A percentile compares a stretch with the other conserved stretches of the same genome.
Evolutionary conservation across 1,284 basidiomycete species (phyloP).

Genomic region (Lentinula novae-zelandiae): DNA sequence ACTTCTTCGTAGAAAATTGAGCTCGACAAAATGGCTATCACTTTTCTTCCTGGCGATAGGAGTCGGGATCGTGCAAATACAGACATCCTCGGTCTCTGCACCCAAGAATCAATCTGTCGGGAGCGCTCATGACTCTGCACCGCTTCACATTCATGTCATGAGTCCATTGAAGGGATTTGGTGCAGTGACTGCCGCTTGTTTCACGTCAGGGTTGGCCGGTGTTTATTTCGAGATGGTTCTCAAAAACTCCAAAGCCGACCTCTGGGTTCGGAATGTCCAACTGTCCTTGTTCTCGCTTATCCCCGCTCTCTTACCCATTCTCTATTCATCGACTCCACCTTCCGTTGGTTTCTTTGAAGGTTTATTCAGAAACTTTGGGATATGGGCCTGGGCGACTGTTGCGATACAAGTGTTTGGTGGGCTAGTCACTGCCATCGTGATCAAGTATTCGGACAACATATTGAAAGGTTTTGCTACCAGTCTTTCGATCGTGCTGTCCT

Average conservation of each 20-base stretch:
- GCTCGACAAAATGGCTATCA: constrained; percentile 77
- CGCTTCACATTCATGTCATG: constrained; percentile 53
- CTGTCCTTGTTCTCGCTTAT: constrained; percentile 91
- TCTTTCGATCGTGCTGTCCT: constrained; percentile 90
- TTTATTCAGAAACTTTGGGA: constrained; percentile 77
- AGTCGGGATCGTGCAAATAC: constrained; percentile 90
- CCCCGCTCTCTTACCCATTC: constrained; percentile 71
- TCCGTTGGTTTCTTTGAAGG: constrained; percentile 38
- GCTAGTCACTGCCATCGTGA: constrained; percentile 85
- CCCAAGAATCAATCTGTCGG: constrained; percentile 38
- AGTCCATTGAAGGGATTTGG: constrained; percentile 81
- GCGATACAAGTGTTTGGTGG: constrained; percentile 89
- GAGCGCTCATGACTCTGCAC: constrained; percentile 50
- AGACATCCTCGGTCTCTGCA: constrained; percentile 43
- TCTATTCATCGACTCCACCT: constrained; percentile 42
- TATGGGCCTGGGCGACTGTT: constrained; percentile 94
- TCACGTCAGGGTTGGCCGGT: constrained; percentile 94
- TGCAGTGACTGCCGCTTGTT: constrained; percentile 88
- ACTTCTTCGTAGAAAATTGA: constrained; percentile 74
- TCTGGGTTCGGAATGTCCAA: constrained; percentile 97
- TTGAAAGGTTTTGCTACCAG: constrained; percentile 95
- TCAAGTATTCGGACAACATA: constrained; percentile 90
- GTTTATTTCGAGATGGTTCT: constrained; percentile 99
- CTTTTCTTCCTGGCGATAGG: constrained; percentile 83
- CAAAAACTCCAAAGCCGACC: constrained; percentile 84